Base-by-base conservation (phyloP, 192 early-diverging fungal species). In the Dissophora ornata region DNA sequence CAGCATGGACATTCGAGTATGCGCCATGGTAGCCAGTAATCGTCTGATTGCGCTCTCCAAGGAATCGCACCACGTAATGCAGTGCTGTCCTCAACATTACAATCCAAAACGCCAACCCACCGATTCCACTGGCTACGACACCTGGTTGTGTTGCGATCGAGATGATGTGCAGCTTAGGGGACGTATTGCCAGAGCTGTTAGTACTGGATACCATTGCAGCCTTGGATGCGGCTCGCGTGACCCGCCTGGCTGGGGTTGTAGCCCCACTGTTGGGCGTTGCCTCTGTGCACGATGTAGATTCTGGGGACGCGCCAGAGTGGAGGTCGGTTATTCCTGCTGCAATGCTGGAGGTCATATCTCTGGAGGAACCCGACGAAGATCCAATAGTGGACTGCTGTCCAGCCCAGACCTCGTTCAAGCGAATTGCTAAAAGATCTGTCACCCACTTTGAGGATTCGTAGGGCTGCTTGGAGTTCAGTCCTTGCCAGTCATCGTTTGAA, bases 371-470 rank as follows among this genome's bases (percentile, higher is more conserved):
- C n/a, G n/a, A n/a, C n/a, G n/a, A 38, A n/a, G 40, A 4, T 28
- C 36, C 11, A 16, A n/a, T n/a, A n/a, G n/a, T n/a, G n/a, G n/a
- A n/a, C n/a, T 28, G 13, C n/a, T 25, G 2, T 47, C 55, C 55
- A 1, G 44, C 57, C 73, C 73, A 77, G 2, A 67, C 19, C 8
- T 77, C 73, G 65, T 82, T 82, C 28, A 83, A 49, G 1, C 66
- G 68, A 28, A 86, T 61, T 0, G 77, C 68, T 38, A 83, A 25
- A 10, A 88, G 47, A 69, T 88, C 85, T 4, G 57, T 71, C 18
- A 81, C 80, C 82, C 84, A 85, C 58, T 88, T 88, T 0, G 85
- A 86, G 11, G 82, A 81, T 61, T 88, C 87, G 57, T 88, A 88
- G 0, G 87, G 87, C 26, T 40, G 25, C 4, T 33, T 44, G 1